Base-by-base conservation (phyloP, 495 filamentous ascomycete species). In the Penicillium malachiteum region DNA sequence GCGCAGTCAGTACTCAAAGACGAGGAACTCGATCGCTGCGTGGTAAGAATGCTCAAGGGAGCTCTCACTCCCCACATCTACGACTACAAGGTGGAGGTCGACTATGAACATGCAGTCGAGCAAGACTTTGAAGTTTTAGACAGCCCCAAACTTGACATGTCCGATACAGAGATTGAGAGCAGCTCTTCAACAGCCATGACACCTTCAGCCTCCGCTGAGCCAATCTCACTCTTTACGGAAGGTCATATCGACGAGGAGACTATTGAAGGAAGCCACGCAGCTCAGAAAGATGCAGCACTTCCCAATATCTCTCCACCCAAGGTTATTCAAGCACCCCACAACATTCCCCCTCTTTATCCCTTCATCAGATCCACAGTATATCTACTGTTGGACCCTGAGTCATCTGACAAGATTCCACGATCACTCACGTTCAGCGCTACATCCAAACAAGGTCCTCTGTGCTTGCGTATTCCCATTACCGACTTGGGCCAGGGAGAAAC, bases 391-490 rank as follows among this genome's bases (percentile, higher is more conserved):
- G 31, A 43, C 7, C 5, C 32, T 5, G 14, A 21, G 7, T 44
- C 48, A 5, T 44, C 48, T 9, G 43, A 49, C n/a, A 52, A 30
- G 9, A 52, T 66, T 12, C 83, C 83, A 14, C 79, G 75, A 45
- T 78, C 82, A 3, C 73, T 90, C 31, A 68, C 79, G 0, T 72
- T 91, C 14, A 75, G 72, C 1, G 86, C 78, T 11, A 81, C 71
- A 0, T 83, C 76, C 32, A 54, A 64, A 0, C 66, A 83, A 17
- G 81, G 81, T 1, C 83, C 85, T 0, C 68, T 90, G 5, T 70
- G 78, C 31, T 73, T 88, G 21, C 76, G 81, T 48, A 84, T 91
- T 18, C 84, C 86, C 0, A 74, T 90, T n/a, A 67, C 77, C 10
- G 57, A 70, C 7, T 63, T 85, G 0, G 57, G 73, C 0, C 64